Evolutionary conservation across 768 basidiomycete genomes (phyloP).

Genomic region (Mycena filopes): DNA sequence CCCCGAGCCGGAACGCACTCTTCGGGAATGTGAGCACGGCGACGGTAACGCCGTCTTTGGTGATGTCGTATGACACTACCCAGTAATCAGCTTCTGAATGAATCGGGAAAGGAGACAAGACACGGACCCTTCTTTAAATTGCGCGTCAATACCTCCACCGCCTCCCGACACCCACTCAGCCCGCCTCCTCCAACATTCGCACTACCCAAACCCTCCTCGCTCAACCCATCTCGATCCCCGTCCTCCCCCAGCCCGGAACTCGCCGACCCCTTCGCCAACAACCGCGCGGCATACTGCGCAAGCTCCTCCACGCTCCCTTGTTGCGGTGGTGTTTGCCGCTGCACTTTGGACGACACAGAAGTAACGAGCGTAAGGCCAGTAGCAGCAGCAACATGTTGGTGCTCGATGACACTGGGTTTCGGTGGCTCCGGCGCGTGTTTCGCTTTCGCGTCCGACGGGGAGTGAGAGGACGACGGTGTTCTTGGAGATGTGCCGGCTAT

Average conservation of each 20-base stretch:
- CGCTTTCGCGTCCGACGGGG: not conserved
- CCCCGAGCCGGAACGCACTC: constrained; percentile 90
- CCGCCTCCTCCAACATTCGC: constrained; percentile 55
- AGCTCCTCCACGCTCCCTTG: constrained; percentile 56
- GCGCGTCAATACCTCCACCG: constrained; percentile 90
- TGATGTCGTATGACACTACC: constrained; percentile 93
- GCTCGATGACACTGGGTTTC: constrained; percentile 10
- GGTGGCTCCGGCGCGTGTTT: not conserved
- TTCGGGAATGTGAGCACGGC: constrained; percentile 94
- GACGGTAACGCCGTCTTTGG: constrained; percentile 90
- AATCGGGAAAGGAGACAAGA: not conserved
- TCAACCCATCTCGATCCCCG: not conserved
- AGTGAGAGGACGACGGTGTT: constrained; percentile 18
- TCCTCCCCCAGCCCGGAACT: not conserved
- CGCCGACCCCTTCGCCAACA: constrained; percentile 52
- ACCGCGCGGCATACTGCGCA: constrained; percentile 60
- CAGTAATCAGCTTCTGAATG: not conserved
- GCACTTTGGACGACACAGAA: not conserved
- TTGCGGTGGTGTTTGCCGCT: constrained; percentile 1
- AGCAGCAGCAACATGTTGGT: not conserved
- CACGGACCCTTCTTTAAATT: constrained; percentile 87
- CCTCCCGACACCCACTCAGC: constrained; percentile 76
- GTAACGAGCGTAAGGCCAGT: too few relatives aligned
- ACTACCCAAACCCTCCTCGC: constrained; percentile 4
- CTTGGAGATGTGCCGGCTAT: constrained; percentile 42